phyloP scores from a whole-genome alignment of 129 eudicot genomes.

The Gnaphalium uliginosum region DNA sequence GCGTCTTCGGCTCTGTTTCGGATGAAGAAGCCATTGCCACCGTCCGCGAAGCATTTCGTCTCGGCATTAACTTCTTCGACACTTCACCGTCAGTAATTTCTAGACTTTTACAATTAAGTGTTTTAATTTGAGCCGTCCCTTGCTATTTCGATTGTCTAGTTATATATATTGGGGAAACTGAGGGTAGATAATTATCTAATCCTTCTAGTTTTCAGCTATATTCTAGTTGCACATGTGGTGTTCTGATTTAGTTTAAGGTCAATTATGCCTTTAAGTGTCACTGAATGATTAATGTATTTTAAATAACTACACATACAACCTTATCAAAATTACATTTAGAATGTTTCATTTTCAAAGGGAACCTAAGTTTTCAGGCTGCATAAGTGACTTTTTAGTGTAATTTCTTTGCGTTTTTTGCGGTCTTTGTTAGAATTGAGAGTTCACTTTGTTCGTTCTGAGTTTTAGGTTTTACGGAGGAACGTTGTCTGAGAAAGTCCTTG shows the following conservation, averaged over 20 bases:
- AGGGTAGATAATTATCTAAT: too few species aligned
- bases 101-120: not conserved
- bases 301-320: not conserved
- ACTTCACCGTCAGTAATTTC: conserved; percentile 80
- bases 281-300: conserved; percentile 6
- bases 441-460: not conserved
- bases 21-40: conserved; percentile 80
- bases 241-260: too few species aligned
- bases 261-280: not conserved
- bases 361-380: not conserved
- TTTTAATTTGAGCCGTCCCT: not conserved
- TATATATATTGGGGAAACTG: too few species aligned
- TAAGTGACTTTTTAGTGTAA: conserved; percentile 1
- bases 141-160: too few species aligned
- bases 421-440: not conserved
- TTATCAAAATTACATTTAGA: not conserved
- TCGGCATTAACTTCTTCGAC: conserved; percentile 93
- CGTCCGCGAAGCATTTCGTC: conserved; percentile 73
- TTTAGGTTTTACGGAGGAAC: conserved; percentile 89
- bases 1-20: conserved; percentile 80
- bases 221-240: too few species aligned
- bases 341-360: not conserved
- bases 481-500: conserved; percentile 79
- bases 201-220: too few species aligned
- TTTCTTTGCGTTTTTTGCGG: not conserved